These are phyloP conservation scores for Priceomyces castillae DNA, from an alignment of 805 yeast species.

Conservation along the genomic window DNA sequence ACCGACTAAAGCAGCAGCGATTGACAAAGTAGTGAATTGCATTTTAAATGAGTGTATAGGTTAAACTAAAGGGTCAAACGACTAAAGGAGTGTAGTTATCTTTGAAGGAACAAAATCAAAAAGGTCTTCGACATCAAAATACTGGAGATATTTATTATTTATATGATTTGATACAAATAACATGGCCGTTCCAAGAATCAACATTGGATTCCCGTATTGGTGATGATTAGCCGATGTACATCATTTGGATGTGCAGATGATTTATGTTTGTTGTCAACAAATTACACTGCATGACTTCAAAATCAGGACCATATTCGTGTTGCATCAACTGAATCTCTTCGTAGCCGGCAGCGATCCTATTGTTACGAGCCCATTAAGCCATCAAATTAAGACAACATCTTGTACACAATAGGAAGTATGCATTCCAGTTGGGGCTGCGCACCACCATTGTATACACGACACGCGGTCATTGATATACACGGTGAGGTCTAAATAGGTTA, in stretches of 20 bases:
- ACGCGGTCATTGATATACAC: background rate
- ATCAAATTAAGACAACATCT: background rate
- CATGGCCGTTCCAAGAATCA: background rate
- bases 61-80: slow-evolving; percentile 3
- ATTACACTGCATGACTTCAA: background rate
- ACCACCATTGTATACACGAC: background rate
- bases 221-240: background rate
- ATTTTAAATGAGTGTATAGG: slow-evolving; percentile 14
- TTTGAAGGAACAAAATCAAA: background rate
- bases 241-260: background rate
- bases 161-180: background rate
- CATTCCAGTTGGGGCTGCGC: background rate
- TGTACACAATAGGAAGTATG: background rate
- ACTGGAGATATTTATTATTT: background rate
- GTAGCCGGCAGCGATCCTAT: background rate
- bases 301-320: background rate
- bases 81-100: slow-evolving; percentile 7
- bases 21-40: slow-evolving; percentile 16
- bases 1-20: slow-evolving; percentile 24
- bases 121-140: background rate
- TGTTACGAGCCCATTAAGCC: background rate
- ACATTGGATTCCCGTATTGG: background rate
- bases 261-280: background rate
- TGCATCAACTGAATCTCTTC: background rate
- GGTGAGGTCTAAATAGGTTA: background rate